Percentiles rank a stretch among this genome's conserved stretches.
phyloP scores from a whole-genome alignment of 352 stramenopile species.

The Hyaloperonospora brassicae region DNA sequence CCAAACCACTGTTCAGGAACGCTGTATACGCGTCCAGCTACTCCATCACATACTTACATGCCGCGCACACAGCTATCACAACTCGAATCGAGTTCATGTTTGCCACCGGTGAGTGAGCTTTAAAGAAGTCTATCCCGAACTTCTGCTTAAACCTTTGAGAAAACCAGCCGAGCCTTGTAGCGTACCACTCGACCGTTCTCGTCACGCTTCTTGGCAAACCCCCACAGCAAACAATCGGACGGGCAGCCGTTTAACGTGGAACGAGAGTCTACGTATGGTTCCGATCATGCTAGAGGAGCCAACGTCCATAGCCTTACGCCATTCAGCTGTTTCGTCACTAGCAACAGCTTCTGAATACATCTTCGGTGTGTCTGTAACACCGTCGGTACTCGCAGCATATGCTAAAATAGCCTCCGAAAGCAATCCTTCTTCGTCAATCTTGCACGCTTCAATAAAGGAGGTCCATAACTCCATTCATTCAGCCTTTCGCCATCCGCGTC shows the following conservation, averaged over 20 bases:
- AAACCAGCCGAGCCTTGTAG: background rate
- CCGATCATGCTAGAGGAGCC: background rate
- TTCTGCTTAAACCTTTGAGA: slow-evolving; percentile 1
- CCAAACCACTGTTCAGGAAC: slow-evolving; percentile 17
- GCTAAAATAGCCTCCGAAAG: slow-evolving; percentile 8
- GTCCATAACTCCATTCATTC: slow-evolving; percentile 11
- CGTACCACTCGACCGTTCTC: background rate
- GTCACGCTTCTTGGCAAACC: slow-evolving; percentile 3
- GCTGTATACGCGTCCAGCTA: slow-evolving; percentile 31
- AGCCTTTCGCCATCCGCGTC: slow-evolving; percentile 7
- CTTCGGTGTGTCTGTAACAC: background rate
- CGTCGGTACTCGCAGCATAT: slow-evolving; percentile 6
- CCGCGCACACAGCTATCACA: slow-evolving; percentile 7
- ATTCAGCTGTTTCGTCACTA: background rate
- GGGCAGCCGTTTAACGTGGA: background rate
- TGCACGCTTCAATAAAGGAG: slow-evolving; percentile 5
- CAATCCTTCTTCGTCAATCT: slow-evolving; percentile 9
- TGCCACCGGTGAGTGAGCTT: slow-evolving; percentile 18
- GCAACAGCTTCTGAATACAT: background rate
- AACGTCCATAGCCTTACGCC: background rate
- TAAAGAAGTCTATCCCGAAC: background rate
- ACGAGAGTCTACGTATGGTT: background rate
- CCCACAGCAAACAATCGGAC: background rate
- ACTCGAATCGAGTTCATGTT: slow-evolving; percentile 34
- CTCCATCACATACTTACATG: slow-evolving; percentile 4